A percentile compares a stretch with the other conserved stretches of the same genome.
Evolutionary conservation across 1,139 yeast genomes (phyloP).

Genomic region (Blastobotrys illinoisensis): DNA sequence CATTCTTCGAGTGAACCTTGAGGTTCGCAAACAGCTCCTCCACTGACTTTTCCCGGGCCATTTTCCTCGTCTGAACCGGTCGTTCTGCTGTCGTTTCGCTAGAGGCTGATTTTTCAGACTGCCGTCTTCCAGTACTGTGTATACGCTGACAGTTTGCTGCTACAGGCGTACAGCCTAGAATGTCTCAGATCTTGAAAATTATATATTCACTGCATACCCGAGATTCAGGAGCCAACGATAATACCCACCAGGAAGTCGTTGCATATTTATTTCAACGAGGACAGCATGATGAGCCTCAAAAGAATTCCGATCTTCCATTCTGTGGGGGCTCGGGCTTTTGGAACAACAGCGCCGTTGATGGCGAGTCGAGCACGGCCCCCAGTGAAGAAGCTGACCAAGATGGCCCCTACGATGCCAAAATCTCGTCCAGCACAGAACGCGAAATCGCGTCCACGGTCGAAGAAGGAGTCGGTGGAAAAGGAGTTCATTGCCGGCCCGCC

Average conservation of each 20-base stretch:
- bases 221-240: background rate
- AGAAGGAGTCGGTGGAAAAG: background rate
- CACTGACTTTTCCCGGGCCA: constrained; percentile 10
- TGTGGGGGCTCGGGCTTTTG: background rate
- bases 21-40: constrained; percentile 40
- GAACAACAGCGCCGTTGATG: background rate
- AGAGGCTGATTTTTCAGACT: background rate
- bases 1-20: constrained; percentile 41
- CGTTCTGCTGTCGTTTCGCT: constrained; percentile 2
- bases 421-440: no score
- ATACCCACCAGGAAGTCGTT: background rate
- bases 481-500: constrained; percentile 22
- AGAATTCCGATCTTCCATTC: background rate
- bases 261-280: background rate
- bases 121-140: background rate
- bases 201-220: background rate
- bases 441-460: background rate
- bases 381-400: background rate
- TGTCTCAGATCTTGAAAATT: background rate
- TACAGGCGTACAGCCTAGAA: background rate
- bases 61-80: background rate
- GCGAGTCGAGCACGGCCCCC: background rate
- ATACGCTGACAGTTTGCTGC: background rate
- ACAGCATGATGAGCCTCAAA: background rate
- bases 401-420: background rate